These are phyloP conservation scores for Lathyrus oleraceus DNA, from an alignment of 306 rosid species.

Conservation along the genomic window DNA sequence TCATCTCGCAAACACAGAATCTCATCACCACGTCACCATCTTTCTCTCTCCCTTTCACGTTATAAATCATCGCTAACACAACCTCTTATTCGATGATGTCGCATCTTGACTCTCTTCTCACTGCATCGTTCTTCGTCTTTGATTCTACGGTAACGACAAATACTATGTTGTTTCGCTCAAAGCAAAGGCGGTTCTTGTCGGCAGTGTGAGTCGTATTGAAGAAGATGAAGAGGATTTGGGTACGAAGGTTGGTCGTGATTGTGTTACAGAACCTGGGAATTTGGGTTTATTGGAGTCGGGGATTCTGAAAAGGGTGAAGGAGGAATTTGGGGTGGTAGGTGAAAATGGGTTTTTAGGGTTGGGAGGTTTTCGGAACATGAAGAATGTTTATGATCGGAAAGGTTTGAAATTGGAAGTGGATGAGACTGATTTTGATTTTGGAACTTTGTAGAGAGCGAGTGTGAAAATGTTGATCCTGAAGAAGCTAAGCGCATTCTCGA, in stretches of 20 bases:
- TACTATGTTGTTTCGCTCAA: constrained; percentile 74
- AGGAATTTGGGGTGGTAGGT: constrained; percentile 61
- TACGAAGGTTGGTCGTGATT: constrained; percentile 52
- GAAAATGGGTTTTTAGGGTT: too few relatives aligned
- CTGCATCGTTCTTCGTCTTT: constrained; percentile 69
- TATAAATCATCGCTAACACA: constrained; percentile 68
- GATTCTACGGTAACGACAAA: constrained; percentile 59
- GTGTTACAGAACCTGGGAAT: constrained; percentile 64
- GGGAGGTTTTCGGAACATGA: too few relatives aligned
- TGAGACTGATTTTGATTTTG: too few relatives aligned
- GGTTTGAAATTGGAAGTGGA: too few relatives aligned
- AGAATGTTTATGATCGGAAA: too few relatives aligned
- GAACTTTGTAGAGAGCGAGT: too few relatives aligned
- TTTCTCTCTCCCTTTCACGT: constrained; percentile 59
- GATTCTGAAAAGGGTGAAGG: constrained; percentile 69
- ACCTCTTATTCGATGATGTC: constrained; percentile 81
- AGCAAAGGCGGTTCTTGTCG: constrained; percentile 66
- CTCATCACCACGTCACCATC: constrained; percentile 50
- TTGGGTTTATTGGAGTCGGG: constrained; percentile 62
- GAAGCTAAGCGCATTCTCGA: too few relatives aligned
- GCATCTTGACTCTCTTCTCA: constrained; percentile 56
- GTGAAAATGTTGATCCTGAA: too few relatives aligned
- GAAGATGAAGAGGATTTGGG: constrained; percentile 86
- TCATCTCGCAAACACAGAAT: constrained; percentile 51
- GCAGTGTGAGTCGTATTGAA: constrained; percentile 87